Base-by-base conservation (phyloP, 768 basidiomycete species). In the Panellus pusillus region DNA sequence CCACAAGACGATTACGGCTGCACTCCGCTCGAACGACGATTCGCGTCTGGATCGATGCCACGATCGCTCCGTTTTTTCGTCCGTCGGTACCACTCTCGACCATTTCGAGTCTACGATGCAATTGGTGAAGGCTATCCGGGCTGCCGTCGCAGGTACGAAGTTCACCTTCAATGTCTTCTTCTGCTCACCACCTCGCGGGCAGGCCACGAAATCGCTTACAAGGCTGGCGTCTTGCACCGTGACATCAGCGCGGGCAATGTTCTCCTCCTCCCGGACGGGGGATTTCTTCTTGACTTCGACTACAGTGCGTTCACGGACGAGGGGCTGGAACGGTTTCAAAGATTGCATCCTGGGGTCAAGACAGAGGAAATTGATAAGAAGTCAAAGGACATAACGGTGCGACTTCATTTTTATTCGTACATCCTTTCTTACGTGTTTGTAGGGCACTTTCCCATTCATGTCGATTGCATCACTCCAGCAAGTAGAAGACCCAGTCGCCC, bases 241-340 rank as follows among this genome's bases (percentile, higher is more conserved):
- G 54, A 55, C 29, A 35, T 55, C 38, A 55, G 54, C 29, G 48
- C 36, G 15, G 54, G 54, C 2, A 55, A 55, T n/a, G 39, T 55
- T 27, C 37, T 55, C 1, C 19, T 54, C 19, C 13, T 15, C 19
- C 13, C 43, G 36, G 11, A 24, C 9, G 20, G n/a, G 3, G 54
- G 54, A 8, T 55, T 55, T 43, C 6, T 55, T 9, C 54, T 32
- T 28, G 54, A 55, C 28, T 55, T 14, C 14, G 54, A 55, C 39
- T 42, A 45, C 24, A 46, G 42, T 32, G 24, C 36, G 20, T 44
- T 55, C 36, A 49, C 47, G 5, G 15, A 32, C 1, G 47, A 18
- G 9, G 54, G 54, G n/a, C n/a, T 31, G 11, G 35, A 15, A 9
- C 8, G 18, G 32, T 6, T 38, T 44, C 31, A 31, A 9, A 12